A percentile compares a stretch with the other conserved stretches of the same genome.
These are phyloP conservation scores for Boletus huronensis DNA, from an alignment of 768 basidiomycete species.

Conservation along the genomic window DNA sequence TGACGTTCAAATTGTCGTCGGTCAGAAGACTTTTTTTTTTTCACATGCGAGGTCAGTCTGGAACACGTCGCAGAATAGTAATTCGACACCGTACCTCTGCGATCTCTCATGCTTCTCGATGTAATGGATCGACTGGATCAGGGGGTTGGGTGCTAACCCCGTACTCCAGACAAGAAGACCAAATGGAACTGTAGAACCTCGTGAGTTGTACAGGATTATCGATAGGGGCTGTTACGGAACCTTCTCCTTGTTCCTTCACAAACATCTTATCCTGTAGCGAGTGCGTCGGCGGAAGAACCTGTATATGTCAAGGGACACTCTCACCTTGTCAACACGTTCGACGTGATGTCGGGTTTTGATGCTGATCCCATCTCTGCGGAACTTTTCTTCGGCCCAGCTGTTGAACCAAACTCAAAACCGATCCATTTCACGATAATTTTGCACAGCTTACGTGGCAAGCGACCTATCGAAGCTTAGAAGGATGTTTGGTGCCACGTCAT, in stretches of 20 bases:
- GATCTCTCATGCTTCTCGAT: conserved; percentile 61
- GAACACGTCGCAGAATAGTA: conserved; percentile 32
- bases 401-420: not conserved
- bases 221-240: conserved; percentile 31
- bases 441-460: conserved; percentile 48
- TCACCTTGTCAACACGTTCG: conserved; percentile 58
- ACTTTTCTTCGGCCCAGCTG: conserved; percentile 67
- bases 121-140: conserved; percentile 58
- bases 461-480: conserved; percentile 70
- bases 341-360: conserved; percentile 74
- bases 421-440: not conserved
- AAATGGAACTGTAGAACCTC: conserved; percentile 55
- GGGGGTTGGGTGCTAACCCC: conserved; percentile 77
- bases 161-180: conserved; percentile 89
- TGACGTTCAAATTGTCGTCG: conserved; percentile 58
- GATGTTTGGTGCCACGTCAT: conserved; percentile 79
- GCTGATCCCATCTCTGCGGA: conserved; percentile 70
- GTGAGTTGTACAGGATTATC: conserved; percentile 2
- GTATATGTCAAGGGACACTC: conserved; percentile 7
- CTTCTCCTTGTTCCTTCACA: conserved; percentile 70
- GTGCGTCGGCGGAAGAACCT: conserved; percentile 7
- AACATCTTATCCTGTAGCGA: conserved; percentile 55
- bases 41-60: conserved; percentile 7
- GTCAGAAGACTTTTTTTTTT: conserved; percentile 39
- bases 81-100: conserved; percentile 37